phyloP scores from a whole-genome alignment of 2,329 filamentous ascomycete genomes.

The Zymoseptoria tritici region DNA sequence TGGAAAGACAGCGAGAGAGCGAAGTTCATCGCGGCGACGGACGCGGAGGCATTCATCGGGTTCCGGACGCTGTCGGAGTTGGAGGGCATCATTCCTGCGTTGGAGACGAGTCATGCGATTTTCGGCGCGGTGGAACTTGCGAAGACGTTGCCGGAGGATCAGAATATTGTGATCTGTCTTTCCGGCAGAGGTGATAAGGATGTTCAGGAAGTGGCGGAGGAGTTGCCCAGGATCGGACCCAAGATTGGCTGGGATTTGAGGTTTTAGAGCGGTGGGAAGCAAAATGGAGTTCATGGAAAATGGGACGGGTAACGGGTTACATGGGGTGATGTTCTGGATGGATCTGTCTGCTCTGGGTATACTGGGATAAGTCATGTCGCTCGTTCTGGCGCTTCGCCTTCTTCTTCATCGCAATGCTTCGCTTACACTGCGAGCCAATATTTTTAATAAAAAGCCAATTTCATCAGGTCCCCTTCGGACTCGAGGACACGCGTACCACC shows the following conservation, averaged over 20 bases:
- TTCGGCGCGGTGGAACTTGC: conserved; percentile 83
- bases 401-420: not conserved
- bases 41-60: conserved; percentile 79
- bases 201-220: conserved; percentile 94
- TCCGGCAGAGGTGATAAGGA: conserved; percentile 96
- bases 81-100: conserved; percentile 92
- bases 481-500: too few species aligned
- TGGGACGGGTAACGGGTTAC: not conserved
- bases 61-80: conserved; percentile 79
- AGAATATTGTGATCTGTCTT: conserved; percentile 90
- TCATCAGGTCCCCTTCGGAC: too few species aligned
- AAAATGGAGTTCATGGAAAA: not conserved
- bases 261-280: conserved; percentile 27
- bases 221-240: conserved; percentile 79
- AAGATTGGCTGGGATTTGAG: conserved; percentile 69
- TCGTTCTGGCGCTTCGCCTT: not conserved
- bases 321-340: not conserved
- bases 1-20: conserved; percentile 92
- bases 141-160: conserved; percentile 80
- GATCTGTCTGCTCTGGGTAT: not conserved
- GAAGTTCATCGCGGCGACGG: conserved; percentile 83
- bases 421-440: not conserved
- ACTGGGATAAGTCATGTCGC: not conserved
- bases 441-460: too few species aligned
- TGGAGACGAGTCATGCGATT: conserved; percentile 90